Conservation (phyloP, 2,329 filamentous ascomycete genomes). For the Phialemonium atrogriseum region DNA sequence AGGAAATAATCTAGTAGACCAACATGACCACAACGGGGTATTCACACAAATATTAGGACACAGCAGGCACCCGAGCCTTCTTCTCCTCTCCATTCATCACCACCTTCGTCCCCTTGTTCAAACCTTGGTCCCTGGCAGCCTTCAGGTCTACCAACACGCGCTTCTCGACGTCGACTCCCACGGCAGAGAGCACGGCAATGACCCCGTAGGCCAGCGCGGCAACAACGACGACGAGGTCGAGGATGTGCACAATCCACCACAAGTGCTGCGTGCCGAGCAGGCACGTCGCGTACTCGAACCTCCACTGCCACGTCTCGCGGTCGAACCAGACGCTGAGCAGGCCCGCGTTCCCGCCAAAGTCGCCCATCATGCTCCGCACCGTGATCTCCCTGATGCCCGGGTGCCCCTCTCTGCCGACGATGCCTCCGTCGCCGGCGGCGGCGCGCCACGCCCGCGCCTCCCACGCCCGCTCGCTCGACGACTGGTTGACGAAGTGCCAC, state of each 20-base stretch:
- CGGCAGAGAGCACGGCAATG: slow-evolving; percentile 16
- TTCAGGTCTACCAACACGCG: not conserved
- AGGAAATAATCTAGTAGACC: too few relatives aligned
- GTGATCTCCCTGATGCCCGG: slow-evolving; percentile 81
- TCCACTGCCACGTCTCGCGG: slow-evolving; percentile 62
- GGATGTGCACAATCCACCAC: slow-evolving; percentile 85
- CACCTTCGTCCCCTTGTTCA: too few relatives aligned
- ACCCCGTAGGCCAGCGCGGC: slow-evolving; percentile 11
- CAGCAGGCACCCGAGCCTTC: slow-evolving; percentile 1
- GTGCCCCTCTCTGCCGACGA: slow-evolving; percentile 33
- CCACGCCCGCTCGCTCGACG: slow-evolving; percentile 40
- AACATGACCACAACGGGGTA: too few relatives aligned
- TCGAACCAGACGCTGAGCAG: slow-evolving; percentile 89
- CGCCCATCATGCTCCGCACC: slow-evolving; percentile 97
- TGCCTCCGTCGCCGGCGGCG: slow-evolving; percentile 30
- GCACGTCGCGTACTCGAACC: slow-evolving; percentile 72
- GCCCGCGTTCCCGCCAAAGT: slow-evolving; percentile 85
- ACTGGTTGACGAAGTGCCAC: slow-evolving; percentile 70
- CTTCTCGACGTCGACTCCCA: slow-evolving; percentile 26
- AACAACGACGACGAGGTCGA: slow-evolving; percentile 47
- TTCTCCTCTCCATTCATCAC: too few relatives aligned
- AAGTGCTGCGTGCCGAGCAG: slow-evolving; percentile 77
- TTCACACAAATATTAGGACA: not conserved
- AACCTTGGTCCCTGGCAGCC: slow-evolving; percentile 5
- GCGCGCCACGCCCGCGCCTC: slow-evolving; percentile 38